A percentile compares a stretch with the other conserved stretches of the same genome.
These are phyloP conservation scores for Sporisorium iseilematis-ciliati DNA, from an alignment of 1,284 basidiomycete species.

Conservation along the genomic window DNA sequence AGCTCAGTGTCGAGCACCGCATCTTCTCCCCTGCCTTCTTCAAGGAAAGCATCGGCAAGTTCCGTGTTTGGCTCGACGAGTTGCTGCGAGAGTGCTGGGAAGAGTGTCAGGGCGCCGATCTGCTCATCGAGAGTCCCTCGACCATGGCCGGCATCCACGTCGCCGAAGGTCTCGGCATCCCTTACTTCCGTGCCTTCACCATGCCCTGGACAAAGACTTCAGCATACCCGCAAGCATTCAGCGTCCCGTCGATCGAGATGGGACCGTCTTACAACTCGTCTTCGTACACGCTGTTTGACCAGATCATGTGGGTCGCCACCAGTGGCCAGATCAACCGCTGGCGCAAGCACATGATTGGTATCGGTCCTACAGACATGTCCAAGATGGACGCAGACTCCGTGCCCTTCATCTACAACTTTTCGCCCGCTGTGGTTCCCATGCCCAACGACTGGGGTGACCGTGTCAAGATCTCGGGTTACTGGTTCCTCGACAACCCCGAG, in stretches of 20 bases:
- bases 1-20: constrained; percentile 60
- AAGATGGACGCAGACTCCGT: constrained; percentile 52
- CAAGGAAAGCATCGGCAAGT: constrained; percentile 57
- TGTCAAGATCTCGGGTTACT: constrained; percentile 63
- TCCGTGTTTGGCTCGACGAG: constrained; percentile 64
- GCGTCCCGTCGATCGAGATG: constrained; percentile 56
- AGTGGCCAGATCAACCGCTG: constrained; percentile 63
- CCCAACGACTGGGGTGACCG: constrained; percentile 63
- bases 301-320: constrained; percentile 63
- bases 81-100: constrained; percentile 56
- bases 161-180: constrained; percentile 61
- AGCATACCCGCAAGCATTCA: constrained; percentile 64
- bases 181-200: constrained; percentile 66
- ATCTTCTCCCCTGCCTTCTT: constrained; percentile 57
- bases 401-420: constrained; percentile 67
- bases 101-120: constrained; percentile 60
- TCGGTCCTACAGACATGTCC: constrained; percentile 47
- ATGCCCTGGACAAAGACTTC: constrained; percentile 65
- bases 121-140: constrained; percentile 63
- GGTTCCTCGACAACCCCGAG: constrained; percentile 71
- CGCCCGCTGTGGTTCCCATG: constrained; percentile 59
- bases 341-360: constrained; percentile 60
- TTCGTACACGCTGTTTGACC: constrained; percentile 59
- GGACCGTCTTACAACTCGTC: constrained; percentile 58
- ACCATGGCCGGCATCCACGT: constrained; percentile 66